Base-by-base conservation (phyloP, 139 green algal species). In the Chlorella sp. region DNA sequence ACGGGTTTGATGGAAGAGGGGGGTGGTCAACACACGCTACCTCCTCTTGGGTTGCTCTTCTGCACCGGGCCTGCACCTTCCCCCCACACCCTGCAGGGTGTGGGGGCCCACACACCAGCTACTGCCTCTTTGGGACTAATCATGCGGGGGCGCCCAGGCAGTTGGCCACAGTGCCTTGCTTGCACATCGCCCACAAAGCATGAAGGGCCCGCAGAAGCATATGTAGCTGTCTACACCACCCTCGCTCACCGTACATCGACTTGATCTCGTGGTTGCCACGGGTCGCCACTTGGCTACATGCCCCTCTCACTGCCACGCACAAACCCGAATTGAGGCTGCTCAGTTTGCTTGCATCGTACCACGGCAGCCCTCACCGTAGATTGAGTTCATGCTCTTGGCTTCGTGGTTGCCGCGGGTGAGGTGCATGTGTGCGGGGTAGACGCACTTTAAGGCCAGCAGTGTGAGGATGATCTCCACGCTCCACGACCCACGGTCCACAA, bases 401-500 rank as follows among this genome's bases (percentile, higher is more conserved):
- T 99, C 98, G 91, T 99, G 97, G 94, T 99, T 99, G 86, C 98
- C 98, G 2, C 98, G 93, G 30, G 97, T 94, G 11, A 99, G 92
- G 91, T 98, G 94, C 92, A 99, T 94, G 87, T 91, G 83, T 0
- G 88, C 36, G 19, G 97, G 98, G 87, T 97, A 94, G 61, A 99
- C 89, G 76, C 93, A 94, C 94, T 99, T 99, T 89, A 95, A 98
- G 21, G 96, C 98, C 61, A 99, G 93, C 91, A 99, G 95, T 21
- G 97, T 96, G 80, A 99, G 86, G 57, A 99, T 99, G 78, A 99
- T 96, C 91, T 99, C 98, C 57, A 96, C 91, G 39, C 93, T 97
- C 90, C 97, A 99, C 24, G 94, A 97, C 19, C 98, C 98, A 48
- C 98, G 95, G 92, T 99, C 98, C 80, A 99, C 86, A 90, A 90